Conservation (phyloP, 2,329 filamentous ascomycete species). For the Ambrosiella xylebori region DNA sequence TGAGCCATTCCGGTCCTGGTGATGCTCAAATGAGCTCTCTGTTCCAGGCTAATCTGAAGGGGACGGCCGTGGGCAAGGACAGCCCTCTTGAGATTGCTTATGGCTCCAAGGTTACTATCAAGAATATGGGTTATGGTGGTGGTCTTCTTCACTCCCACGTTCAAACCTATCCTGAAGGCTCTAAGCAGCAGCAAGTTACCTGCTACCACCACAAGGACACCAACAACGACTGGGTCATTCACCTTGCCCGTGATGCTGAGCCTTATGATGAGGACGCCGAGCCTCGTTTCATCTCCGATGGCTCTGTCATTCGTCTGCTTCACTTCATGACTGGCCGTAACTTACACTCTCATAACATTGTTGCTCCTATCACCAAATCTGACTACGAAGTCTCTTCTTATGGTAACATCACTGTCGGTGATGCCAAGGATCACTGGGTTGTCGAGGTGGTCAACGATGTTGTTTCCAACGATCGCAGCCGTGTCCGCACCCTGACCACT, state of each 20-base stretch:
- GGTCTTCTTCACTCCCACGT: conserved; percentile 92
- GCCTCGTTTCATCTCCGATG: conserved; percentile 61
- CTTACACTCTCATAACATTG: conserved; percentile 81
- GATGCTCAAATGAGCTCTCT: conserved; percentile 99
- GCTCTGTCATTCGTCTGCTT: conserved; percentile 66
- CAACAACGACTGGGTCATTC: conserved; percentile 99
- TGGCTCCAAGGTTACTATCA: conserved; percentile 79
- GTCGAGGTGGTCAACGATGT: conserved; percentile 85
- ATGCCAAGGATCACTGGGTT: conserved; percentile 95
- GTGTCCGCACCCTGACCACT: conserved; percentile 79
- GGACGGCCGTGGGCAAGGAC: conserved; percentile 85
- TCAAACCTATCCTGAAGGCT: conserved; percentile 90
- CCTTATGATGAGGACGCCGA: conserved; percentile 57
- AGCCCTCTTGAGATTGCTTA: conserved; percentile 83
- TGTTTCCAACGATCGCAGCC: conserved; percentile 68
- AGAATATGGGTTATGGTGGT: conserved; percentile 99
- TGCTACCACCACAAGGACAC: conserved; percentile 99
- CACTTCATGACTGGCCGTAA: conserved; percentile 94
- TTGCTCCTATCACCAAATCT: conserved; percentile 74
- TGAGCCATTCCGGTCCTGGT: conserved; percentile 84
- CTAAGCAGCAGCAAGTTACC: conserved; percentile 85
- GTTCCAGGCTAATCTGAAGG: conserved; percentile 90
- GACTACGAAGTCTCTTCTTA: conserved; percentile 92
- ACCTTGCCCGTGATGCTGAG: conserved; percentile 66
- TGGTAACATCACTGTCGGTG: conserved; percentile 85